phyloP scores from a whole-genome alignment of 2,329 filamentous ascomycete genomes.

The Curvularia eragrostidis region DNA sequence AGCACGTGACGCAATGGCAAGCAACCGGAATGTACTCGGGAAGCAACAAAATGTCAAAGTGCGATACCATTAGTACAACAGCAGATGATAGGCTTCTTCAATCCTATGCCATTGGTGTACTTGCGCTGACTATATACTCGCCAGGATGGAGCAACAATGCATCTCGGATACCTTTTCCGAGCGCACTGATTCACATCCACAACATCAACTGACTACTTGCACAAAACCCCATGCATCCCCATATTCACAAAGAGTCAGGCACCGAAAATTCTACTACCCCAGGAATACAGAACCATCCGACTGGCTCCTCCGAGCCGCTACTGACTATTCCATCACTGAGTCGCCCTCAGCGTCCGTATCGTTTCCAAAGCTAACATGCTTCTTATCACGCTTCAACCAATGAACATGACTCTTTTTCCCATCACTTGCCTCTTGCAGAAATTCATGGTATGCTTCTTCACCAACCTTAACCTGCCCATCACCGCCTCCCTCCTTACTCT shows the following conservation, averaged over 20 bases:
- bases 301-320: background rate
- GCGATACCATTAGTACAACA: background rate
- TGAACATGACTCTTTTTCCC: background rate
- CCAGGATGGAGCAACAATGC: background rate
- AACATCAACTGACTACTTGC: background rate
- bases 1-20: background rate
- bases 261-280: background rate
- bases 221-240: background rate
- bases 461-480: background rate
- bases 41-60: background rate
- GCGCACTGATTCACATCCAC: background rate
- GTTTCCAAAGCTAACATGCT: constrained; percentile 3
- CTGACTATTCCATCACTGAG: constrained; percentile 14
- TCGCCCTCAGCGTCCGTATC: constrained; percentile 17
- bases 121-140: background rate
- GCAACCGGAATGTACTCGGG: background rate
- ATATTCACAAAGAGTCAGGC: background rate
- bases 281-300: background rate
- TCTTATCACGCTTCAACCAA: background rate
- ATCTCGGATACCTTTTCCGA: constrained; percentile 5
- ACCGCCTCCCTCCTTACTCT: background rate
- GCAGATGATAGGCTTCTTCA: background rate
- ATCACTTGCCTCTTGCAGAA: background rate
- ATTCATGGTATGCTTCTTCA: background rate
- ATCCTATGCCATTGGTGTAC: background rate